Percentiles rank a stretch among this genome's conserved stretches.
phyloP scores from a whole-genome alignment of 805 yeast genomes.

The Wickerhamomyces queroliae region DNA sequence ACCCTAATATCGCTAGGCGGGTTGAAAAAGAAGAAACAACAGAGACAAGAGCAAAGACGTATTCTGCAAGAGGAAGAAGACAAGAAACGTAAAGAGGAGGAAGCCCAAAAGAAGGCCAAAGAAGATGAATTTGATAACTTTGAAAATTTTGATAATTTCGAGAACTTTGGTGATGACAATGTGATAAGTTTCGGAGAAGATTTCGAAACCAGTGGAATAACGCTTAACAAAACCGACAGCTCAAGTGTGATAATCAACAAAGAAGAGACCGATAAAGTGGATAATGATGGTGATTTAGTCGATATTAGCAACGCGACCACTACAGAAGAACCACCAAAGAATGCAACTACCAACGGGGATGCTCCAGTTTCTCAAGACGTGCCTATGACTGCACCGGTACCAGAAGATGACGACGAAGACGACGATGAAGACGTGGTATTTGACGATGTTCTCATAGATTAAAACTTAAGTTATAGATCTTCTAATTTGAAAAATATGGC shows the following conservation, averaged over 20 bases:
- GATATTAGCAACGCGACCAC: too few relatives aligned
- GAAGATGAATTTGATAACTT: constrained; percentile 28
- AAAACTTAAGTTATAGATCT: neutral
- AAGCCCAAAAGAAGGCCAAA: constrained; percentile 6
- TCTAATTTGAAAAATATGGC: neutral
- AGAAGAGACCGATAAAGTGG: too few relatives aligned
- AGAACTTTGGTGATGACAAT: neutral
- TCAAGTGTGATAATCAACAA: too few relatives aligned
- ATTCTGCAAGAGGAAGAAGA: constrained; percentile 9
- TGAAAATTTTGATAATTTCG: constrained; percentile 22
- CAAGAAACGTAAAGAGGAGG: constrained; percentile 6
- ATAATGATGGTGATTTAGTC: too few relatives aligned
- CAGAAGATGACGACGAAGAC: constrained; percentile 23
- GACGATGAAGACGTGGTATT: constrained; percentile 17
- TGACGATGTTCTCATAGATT: constrained; percentile 15
- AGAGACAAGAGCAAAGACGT: constrained; percentile 22
- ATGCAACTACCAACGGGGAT: neutral
- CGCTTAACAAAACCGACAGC: neutral
- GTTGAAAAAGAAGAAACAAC: constrained; percentile 27
- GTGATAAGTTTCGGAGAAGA: too few relatives aligned
- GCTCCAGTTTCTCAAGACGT: neutral
- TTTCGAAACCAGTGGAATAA: neutral
- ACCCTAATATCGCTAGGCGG: constrained; percentile 25
- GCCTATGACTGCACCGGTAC: constrained; percentile 20
- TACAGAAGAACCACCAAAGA: too few relatives aligned